These are phyloP conservation scores for Aspergillus sp. DNA, from an alignment of 2,329 filamentous ascomycete species.

Conservation along the genomic window DNA sequence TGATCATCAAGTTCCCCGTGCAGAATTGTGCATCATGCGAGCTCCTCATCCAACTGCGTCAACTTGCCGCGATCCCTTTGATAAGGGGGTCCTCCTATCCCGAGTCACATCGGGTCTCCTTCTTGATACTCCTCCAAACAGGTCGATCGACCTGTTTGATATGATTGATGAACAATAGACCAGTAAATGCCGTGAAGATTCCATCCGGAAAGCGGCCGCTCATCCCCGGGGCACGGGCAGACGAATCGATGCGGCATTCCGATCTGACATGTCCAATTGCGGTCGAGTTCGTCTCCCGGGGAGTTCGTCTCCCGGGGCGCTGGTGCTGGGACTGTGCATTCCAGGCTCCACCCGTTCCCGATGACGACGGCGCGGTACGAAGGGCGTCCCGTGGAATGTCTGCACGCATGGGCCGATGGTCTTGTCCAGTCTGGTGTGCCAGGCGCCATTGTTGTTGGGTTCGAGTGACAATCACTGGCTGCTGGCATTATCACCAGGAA, in stretches of 20 bases:
- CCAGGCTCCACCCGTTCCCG: neutral
- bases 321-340: neutral
- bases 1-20: neutral
- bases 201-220: neutral
- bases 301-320: neutral
- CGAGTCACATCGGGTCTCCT: too few relatives aligned
- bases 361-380: neutral
- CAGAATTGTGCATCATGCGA: neutral
- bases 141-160: too few relatives aligned
- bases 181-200: too few relatives aligned
- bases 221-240: neutral
- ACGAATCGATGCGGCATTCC: neutral
- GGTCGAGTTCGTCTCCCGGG: neutral
- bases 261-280: slow-evolving; percentile 1
- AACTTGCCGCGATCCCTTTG: too few relatives aligned
- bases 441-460: neutral
- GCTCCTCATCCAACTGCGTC: neutral
- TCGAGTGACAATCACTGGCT: neutral
- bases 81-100: too few relatives aligned
- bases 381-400: neutral
- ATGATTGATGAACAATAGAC: too few relatives aligned
- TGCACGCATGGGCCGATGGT: too few relatives aligned
- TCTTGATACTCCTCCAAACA: too few relatives aligned
- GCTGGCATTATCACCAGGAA: neutral
- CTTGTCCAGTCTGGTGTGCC: too few relatives aligned